phyloP scores from a whole-genome alignment of 2,329 filamentous ascomycete species.

The Fusarium caatingaense region DNA sequence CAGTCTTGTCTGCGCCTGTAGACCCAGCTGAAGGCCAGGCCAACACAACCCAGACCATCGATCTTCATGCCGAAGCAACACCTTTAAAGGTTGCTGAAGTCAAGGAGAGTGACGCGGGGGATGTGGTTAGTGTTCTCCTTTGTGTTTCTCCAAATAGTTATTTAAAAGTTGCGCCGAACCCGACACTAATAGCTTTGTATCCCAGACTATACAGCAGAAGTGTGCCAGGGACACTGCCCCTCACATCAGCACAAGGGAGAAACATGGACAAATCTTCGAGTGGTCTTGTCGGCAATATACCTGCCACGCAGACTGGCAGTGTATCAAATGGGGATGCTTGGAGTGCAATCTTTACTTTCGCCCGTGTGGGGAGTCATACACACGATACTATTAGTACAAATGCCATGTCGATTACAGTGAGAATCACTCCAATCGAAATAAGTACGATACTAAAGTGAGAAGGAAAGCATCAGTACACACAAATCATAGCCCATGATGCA shows the following conservation, averaged over 20 bases:
- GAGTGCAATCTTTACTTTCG: not conserved
- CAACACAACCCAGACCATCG: too few species aligned
- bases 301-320: not conserved
- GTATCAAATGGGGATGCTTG: not conserved
- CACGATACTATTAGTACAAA: not conserved
- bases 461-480: too few species aligned
- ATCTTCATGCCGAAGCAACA: too few species aligned
- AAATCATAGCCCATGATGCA: accelerated
- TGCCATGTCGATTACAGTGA: accelerated
- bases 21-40: not conserved
- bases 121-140: not conserved
- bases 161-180: too few species aligned
- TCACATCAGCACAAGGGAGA: not conserved
- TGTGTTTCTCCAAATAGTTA: not conserved
- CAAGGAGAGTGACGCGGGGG: not conserved
- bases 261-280: not conserved
- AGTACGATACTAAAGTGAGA: too few species aligned
- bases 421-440: too few species aligned
- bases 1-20: not conserved
- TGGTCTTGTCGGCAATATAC: not conserved
- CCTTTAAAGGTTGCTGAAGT: too few species aligned
- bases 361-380: not conserved
- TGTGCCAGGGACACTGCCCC: not conserved
- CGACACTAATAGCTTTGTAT: not conserved
- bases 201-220: not conserved